Conservation (phyloP, 108 stramenopile genomes). For the Nitzschia sp. region DNA sequence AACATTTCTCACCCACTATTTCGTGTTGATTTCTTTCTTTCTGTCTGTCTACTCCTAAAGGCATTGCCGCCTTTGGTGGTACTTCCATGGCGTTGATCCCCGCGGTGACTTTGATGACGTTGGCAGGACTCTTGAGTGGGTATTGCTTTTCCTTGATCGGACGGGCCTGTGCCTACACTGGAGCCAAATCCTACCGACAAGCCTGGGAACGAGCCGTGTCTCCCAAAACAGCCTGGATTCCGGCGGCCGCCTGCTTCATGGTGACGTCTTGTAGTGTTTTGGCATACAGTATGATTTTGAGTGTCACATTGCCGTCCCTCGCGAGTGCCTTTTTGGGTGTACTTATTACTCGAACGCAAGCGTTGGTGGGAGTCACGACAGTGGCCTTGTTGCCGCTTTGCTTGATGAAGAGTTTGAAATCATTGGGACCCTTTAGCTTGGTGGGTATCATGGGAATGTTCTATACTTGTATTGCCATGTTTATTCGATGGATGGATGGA, state of each 20-base stretch:
- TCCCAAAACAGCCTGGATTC: constrained; percentile 62
- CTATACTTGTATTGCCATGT: constrained; percentile 80
- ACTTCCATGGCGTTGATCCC: constrained; percentile 64
- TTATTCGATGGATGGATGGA: constrained; percentile 63
- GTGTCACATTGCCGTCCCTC: constrained; percentile 66
- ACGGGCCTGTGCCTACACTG: constrained; percentile 68
- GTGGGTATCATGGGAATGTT: constrained; percentile 85
- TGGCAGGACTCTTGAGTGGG: constrained; percentile 78
- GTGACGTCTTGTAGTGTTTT: constrained; percentile 79
- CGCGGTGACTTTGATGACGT: constrained; percentile 56
- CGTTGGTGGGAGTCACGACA: constrained; percentile 60
- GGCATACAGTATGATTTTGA: constrained; percentile 90
- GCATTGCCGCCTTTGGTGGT: constrained; percentile 38
- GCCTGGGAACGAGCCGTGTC: constrained; percentile 46
- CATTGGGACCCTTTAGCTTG: constrained; percentile 86
- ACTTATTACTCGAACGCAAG: constrained; percentile 26
- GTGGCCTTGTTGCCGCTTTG: constrained; percentile 87
- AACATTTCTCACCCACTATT: neutral
- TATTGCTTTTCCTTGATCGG: constrained; percentile 89
- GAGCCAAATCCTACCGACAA: constrained; percentile 66
- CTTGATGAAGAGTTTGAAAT: constrained; percentile 73
- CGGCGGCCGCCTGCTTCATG: constrained; percentile 75
- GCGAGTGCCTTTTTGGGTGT: constrained; percentile 18
- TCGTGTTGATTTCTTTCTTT: neutral
- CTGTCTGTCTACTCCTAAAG: no score